Base-by-base conservation (phyloP, 495 filamentous ascomycete species). In the Oleoguttula mirabilis region DNA sequence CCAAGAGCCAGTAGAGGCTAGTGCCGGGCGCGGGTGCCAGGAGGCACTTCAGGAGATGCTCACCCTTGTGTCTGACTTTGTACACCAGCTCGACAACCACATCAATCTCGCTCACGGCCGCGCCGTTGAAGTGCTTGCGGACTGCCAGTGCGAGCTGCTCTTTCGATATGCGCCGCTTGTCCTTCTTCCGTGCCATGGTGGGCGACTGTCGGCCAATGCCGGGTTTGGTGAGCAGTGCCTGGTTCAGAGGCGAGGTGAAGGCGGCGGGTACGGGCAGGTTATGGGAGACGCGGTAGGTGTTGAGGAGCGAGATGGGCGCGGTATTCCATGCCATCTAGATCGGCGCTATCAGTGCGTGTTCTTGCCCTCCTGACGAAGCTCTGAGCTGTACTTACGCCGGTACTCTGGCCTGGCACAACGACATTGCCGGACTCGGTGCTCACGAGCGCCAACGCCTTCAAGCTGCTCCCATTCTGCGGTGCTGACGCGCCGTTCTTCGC, bases 81-180 rank as follows among this genome's bases (percentile, higher is more conserved):
- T 95, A 92, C 36, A 90, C 55, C 56, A 94, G 82, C 50, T 85
- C 77, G 15, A 87, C 84, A 41, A 93, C 82, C 23, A 85, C 80
- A 54, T 94, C 88, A 50, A 79, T 85, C 61, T 95, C 88, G 39
- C 77, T 78, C 10, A 94, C 73, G 8, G 80, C 84, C 36, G 82
- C 69, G 17, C 76, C 79, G 56, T 94, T 94, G 61, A 95, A 94
- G 59, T 94, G 83, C 64, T 87, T 93, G 44, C 88, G 67, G 19
- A 90, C 84, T 8, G 80, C 70, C 43, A 77, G 69, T n/a, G 84
- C 82, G 25, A 95, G 69, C 51, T 87, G 73, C 20, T 88, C 78
- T 55, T 84, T 82, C 53, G 70, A 71, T 55, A 88, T 75, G 39
- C 82, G 69, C 36, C 81, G 58, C 39, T 75, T 64, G 22, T 73